Evolutionary conservation across 257 asterid species (phyloP).

Genomic region (Solanum appendiculatum): DNA sequence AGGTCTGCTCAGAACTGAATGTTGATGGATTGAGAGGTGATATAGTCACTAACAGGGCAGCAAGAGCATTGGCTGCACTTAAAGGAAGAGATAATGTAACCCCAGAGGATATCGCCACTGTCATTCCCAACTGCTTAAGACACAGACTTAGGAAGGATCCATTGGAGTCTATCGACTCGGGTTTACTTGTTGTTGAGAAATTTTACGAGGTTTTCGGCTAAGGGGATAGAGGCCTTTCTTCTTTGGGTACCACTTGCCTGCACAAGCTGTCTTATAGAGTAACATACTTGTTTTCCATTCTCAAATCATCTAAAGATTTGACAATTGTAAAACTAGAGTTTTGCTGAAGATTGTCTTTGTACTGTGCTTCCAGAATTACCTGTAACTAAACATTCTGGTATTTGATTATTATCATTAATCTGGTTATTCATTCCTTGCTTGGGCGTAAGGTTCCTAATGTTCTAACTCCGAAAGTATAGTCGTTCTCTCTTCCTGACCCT

Average conservation of each 20-base stretch:
- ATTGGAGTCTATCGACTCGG: slow-evolving; percentile 89
- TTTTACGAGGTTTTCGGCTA: slow-evolving; percentile 71
- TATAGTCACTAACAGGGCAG: slow-evolving; percentile 82
- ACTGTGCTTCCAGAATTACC: not conserved
- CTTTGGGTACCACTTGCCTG: not conserved
- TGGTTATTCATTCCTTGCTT: not conserved
- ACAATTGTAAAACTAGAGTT: not conserved
- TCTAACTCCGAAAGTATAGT: not conserved
- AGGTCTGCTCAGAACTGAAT: slow-evolving; percentile 78
- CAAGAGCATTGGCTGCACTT: slow-evolving; percentile 82
- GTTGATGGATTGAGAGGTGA: slow-evolving; percentile 95
- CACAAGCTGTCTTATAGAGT: not conserved
- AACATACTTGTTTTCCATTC: not conserved
- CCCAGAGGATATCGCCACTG: slow-evolving; percentile 75
- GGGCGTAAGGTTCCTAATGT: not conserved
- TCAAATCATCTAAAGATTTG: not conserved
- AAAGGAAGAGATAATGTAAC: slow-evolving; percentile 76
- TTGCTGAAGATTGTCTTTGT: not conserved
- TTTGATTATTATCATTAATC: not conserved
- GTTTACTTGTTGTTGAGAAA: slow-evolving; percentile 80
- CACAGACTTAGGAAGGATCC: slow-evolving; percentile 92
- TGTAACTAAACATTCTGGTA: not conserved
- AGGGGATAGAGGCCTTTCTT: not conserved
- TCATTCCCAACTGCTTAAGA: slow-evolving; percentile 87
- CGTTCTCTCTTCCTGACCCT: no score